These are phyloP conservation scores for Apophysomyces trapeziformis DNA, from an alignment of 371 early-diverging fungal genomes.

Conservation along the genomic window DNA sequence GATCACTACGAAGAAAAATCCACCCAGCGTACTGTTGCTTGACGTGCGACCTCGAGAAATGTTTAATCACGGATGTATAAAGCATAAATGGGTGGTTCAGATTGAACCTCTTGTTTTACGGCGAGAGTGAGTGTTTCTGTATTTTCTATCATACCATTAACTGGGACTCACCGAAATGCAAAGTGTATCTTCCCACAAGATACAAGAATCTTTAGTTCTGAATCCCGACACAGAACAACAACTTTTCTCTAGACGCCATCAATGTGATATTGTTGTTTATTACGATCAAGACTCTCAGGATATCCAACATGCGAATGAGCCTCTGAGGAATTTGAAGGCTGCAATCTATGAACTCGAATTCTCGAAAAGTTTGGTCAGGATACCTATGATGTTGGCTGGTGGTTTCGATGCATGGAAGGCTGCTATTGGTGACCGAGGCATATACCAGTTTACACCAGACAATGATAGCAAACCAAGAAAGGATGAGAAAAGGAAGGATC, in stretches of 20 bases:
- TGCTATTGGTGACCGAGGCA: slow-evolving; percentile 46
- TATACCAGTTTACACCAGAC: slow-evolving; percentile 23
- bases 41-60: slow-evolving; percentile 80
- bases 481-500: slow-evolving; percentile 1
- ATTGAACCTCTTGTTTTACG: slow-evolving; percentile 78
- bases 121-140: slow-evolving; percentile 48
- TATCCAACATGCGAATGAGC: slow-evolving; percentile 17
- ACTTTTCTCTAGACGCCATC: slow-evolving; percentile 67
- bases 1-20: slow-evolving; percentile 36
- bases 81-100: slow-evolving; percentile 71
- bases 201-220: slow-evolving; percentile 51
- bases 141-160: no score
- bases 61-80: slow-evolving; percentile 74
- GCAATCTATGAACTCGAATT: slow-evolving; percentile 71
- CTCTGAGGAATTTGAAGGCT: slow-evolving; percentile 43
- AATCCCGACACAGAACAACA: slow-evolving; percentile 53
- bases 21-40: slow-evolving; percentile 70
- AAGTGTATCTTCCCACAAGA: slow-evolving; percentile 48
- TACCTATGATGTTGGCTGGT: slow-evolving; percentile 75
- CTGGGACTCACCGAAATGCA: no score
- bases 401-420: slow-evolving; percentile 78
- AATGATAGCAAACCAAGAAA: neutral
- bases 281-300: slow-evolving; percentile 63
- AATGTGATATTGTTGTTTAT: slow-evolving; percentile 78
- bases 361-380: slow-evolving; percentile 42